Base-by-base conservation (phyloP, 192 early-diverging fungal genomes). In the Rhizophagus clarus region DNA sequence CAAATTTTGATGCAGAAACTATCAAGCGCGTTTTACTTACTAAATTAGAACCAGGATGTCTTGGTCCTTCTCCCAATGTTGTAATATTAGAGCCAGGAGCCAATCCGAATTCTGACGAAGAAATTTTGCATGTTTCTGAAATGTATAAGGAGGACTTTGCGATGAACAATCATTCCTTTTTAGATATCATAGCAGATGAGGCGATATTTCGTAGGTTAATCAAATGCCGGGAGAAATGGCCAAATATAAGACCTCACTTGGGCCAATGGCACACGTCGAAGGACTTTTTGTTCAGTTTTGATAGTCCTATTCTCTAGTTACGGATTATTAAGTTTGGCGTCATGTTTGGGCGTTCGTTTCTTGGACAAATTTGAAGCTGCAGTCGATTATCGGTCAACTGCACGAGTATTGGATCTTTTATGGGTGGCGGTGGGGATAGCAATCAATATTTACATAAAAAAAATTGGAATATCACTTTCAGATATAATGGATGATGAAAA, bases 291-390 rank as follows among this genome's bases (percentile, higher is more conserved):
- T 73, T 10, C 1, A 11, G 28, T 26, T 34, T 51, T 73, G 62
- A 63, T 76, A 37, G 62, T 12, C 9, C 15, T 76, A 22, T 61
- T 76, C 29, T 76, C 34, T 20, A 20, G 32, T 8, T 63, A 63
- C 62, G 10, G 61, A n/a, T 63, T 76, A 40, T 22, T 47, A 10
- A 62, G 20, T 34, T 37, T 76, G 24, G 61, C 20, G 26, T n/a
- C 74, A 42, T 5, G 2, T 34, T 34, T 34, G 2, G 32, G 32
- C 2, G 32, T 34, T 34, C 32, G 32, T 34, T 34, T 37, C 29
- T 63, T 76, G 29, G 74, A 76, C 37, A 76, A 76, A 76, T 76
- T 62, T 24, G 61, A 76, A 76, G 62, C 49, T 2, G 61, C 62
- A 22, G 34, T 63, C 14, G 45, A 76, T 26, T 76, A 76, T 76